Conservation (phyloP, 495 filamentous ascomycete genomes). For the Aspergillus sclerotioniger region DNA sequence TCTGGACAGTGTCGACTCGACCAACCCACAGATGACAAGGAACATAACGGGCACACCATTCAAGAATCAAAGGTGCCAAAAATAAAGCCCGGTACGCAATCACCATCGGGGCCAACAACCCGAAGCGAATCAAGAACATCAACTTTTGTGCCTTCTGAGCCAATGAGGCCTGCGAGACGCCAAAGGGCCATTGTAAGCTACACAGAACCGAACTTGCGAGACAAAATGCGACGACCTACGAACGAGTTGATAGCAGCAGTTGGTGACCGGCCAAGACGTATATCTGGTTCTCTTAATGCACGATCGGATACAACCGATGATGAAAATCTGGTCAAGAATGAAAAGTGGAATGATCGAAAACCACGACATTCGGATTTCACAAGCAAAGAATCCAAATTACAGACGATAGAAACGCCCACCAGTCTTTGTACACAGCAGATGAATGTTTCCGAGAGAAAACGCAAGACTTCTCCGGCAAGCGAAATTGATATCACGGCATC, state of each 20-base stretch:
- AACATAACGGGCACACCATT: no score
- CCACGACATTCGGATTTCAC: conserved; percentile 10
- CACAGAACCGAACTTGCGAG: conserved; percentile 78
- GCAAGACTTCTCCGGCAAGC: conserved; percentile 30
- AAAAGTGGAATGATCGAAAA: conserved; percentile 4
- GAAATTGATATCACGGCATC: conserved; percentile 8
- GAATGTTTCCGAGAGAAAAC: conserved; percentile 29
- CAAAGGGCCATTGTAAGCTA: conserved; percentile 71
- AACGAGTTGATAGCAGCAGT: conserved; percentile 75
- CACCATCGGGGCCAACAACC: neutral
- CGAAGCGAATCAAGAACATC: conserved; percentile 2
- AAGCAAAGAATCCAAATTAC: conserved; percentile 5
- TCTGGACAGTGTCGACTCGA: no score
- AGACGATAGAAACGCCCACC: conserved; percentile 3
- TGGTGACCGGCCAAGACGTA: conserved; percentile 42
- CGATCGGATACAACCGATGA: conserved; percentile 23
- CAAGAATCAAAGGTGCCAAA: no score
- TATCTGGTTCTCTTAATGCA: conserved; percentile 27
- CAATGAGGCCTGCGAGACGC: conserved; percentile 60
- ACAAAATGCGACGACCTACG: conserved; percentile 83
- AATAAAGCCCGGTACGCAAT: neutral
- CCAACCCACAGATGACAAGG: no score
- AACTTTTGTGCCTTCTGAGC: conserved; percentile 34
- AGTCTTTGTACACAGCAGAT: conserved; percentile 12
- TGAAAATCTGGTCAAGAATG: conserved; percentile 6